These are phyloP conservation scores for Chlamydomonas sp. DNA, from an alignment of 139 green algal genomes.

Conservation along the genomic window DNA sequence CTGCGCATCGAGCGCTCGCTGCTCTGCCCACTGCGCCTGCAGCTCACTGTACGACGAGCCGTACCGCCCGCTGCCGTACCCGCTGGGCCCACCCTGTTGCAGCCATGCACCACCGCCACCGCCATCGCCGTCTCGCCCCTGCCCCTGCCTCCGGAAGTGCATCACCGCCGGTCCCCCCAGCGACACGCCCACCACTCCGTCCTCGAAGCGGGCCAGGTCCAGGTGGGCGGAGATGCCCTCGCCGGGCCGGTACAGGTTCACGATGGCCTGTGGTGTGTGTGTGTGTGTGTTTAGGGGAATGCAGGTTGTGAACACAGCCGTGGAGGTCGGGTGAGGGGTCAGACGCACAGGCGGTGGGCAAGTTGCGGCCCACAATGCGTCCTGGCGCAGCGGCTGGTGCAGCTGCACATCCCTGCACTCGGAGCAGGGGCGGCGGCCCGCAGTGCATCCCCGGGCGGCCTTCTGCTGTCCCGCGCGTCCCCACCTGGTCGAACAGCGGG, in stretches of 20 bases:
- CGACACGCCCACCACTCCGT: conserved; percentile 28
- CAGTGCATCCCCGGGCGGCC: no score
- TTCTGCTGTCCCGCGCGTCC: no score
- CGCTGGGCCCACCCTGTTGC: background rate
- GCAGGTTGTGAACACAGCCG: background rate
- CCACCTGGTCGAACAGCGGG: conserved; percentile 8
- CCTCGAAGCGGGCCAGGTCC: conserved; percentile 55
- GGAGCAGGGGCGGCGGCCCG: background rate
- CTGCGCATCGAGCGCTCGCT: background rate
- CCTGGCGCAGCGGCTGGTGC: background rate
- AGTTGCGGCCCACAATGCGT: background rate
- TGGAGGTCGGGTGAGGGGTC: background rate
- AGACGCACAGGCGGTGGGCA: background rate
- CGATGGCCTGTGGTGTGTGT: conserved; percentile 48
- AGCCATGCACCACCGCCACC: background rate
- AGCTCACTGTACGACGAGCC: background rate
- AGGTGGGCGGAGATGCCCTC: conserved; percentile 58
- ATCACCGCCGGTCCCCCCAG: conserved; percentile 15
- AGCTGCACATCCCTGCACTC: background rate
- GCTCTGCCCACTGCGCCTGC: background rate
- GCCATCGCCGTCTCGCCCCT: background rate
- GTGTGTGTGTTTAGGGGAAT: background rate
- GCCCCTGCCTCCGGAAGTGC: background rate
- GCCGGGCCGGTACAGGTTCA: conserved; percentile 57
- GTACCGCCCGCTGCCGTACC: background rate